Conservation (phyloP, 2,329 filamentous ascomycete species). For the Nemania diffusa region DNA sequence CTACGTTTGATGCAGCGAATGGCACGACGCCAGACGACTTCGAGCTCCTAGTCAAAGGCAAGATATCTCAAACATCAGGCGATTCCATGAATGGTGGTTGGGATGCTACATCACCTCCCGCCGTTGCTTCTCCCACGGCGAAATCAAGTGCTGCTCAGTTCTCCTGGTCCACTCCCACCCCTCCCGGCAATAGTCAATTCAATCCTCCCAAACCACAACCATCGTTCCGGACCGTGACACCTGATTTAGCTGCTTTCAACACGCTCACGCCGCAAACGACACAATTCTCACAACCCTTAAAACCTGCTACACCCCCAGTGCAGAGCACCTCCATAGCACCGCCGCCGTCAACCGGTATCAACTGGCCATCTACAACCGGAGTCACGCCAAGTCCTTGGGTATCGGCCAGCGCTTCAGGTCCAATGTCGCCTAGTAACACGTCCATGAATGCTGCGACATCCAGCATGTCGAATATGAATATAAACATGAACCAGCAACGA, state of each 20-base stretch:
- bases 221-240: slow-evolving; percentile 67
- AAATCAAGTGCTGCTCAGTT: slow-evolving; percentile 57
- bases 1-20: slow-evolving; percentile 62
- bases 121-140: slow-evolving; percentile 49
- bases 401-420: slow-evolving; percentile 50
- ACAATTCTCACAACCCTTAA: slow-evolving; percentile 71
- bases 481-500: slow-evolving; percentile 60
- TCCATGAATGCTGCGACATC: slow-evolving; percentile 53
- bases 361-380: slow-evolving; percentile 52
- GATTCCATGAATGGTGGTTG: slow-evolving; percentile 61
- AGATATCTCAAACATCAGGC: slow-evolving; percentile 54
- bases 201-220: slow-evolving; percentile 52
- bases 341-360: slow-evolving; percentile 54
- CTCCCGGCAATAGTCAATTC: slow-evolving; percentile 52
- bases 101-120: slow-evolving; percentile 53
- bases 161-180: slow-evolving; percentile 71
- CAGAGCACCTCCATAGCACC: slow-evolving; percentile 40
- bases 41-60: slow-evolving; percentile 87
- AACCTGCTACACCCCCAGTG: slow-evolving; percentile 52
- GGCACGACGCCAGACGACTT: slow-evolving; percentile 78
- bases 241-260: slow-evolving; percentile 66
- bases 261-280: slow-evolving; percentile 68
- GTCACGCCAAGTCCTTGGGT: slow-evolving; percentile 62
- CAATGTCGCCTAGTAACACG: slow-evolving; percentile 48
- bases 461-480: slow-evolving; percentile 56